These are phyloP conservation scores for Monosporascus sp. DNA, from an alignment of 2,329 filamentous ascomycete species.

Conservation along the genomic window DNA sequence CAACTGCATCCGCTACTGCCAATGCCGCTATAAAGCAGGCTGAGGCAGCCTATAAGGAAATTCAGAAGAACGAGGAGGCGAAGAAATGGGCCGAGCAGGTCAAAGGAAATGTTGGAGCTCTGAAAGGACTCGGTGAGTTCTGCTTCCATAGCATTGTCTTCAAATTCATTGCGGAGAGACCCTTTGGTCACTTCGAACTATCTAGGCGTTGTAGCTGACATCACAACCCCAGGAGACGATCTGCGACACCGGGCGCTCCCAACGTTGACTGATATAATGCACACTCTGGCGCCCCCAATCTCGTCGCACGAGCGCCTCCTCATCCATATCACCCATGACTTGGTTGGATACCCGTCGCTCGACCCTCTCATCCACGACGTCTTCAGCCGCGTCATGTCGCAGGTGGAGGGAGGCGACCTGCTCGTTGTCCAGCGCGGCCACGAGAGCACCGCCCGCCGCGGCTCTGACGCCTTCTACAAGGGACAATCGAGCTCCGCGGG, in stretches of 20 bases:
- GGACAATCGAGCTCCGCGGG: constrained; percentile 42
- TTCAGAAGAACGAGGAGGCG: constrained; percentile 93
- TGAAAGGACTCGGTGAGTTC: constrained; percentile 66
- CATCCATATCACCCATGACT: constrained; percentile 95
- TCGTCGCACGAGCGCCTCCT: constrained; percentile 93
- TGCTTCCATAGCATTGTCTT: not conserved
- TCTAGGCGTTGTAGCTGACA: constrained; percentile 5
- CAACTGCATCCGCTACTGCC: constrained; percentile 60
- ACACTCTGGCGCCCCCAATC: constrained; percentile 93
- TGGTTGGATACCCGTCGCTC: constrained; percentile 88
- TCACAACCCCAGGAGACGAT: constrained; percentile 63
- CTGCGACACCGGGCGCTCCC: constrained; percentile 81
- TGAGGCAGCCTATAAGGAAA: constrained; percentile 87
- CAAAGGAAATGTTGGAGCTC: constrained; percentile 75
- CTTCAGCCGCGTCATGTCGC: constrained; percentile 95
- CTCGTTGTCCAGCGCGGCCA: constrained; percentile 90
- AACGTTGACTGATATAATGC: constrained; percentile 89
- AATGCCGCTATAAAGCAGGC: constrained; percentile 83
- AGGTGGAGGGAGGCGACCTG: constrained; percentile 94
- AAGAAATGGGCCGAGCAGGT: constrained; percentile 95
- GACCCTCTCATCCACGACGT: constrained; percentile 88
- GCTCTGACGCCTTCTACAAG: constrained; percentile 48
- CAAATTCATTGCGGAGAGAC: not conserved
- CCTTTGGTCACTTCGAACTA: not conserved
- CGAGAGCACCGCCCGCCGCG: constrained; percentile 68